Evolutionary conservation across 2,329 filamentous ascomycete species (phyloP).

Genomic region (Phialemonium atrogriseum): DNA sequence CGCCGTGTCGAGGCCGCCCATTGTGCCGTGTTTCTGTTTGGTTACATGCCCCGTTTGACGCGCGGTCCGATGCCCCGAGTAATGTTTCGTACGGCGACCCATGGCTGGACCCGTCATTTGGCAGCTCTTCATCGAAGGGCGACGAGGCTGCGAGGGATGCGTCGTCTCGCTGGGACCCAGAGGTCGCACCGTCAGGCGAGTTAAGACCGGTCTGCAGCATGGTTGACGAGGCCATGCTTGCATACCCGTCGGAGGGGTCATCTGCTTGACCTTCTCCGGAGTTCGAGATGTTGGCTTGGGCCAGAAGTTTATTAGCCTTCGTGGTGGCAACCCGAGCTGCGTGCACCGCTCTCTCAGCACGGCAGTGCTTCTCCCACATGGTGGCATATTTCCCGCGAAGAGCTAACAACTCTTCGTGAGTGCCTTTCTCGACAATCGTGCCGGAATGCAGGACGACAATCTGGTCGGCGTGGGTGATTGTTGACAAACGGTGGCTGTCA

Average conservation of each 20-base stretch:
- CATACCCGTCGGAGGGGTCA: slow-evolving; percentile 36
- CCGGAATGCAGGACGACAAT: slow-evolving; percentile 73
- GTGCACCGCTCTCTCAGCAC: slow-evolving; percentile 62
- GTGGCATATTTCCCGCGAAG: slow-evolving; percentile 66
- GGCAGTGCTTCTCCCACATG: slow-evolving; percentile 87
- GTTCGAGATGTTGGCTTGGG: slow-evolving; percentile 39
- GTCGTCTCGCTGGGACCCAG: slow-evolving; percentile 9
- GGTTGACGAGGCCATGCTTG: slow-evolving; percentile 35
- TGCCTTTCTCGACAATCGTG: slow-evolving; percentile 69
- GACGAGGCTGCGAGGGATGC: slow-evolving; percentile 11
- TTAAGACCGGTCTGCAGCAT: slow-evolving; percentile 27
- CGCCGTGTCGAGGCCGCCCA: no score
- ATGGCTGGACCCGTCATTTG: no score
- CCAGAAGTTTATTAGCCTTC: slow-evolving; percentile 35
- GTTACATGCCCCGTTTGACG: no score
- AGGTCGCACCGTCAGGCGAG: slow-evolving; percentile 19
- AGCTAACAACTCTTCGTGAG: slow-evolving; percentile 66
- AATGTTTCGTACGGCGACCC: no score
- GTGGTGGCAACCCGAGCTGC: slow-evolving; percentile 39
- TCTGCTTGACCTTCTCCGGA: slow-evolving; percentile 25
- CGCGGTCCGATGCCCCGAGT: no score
- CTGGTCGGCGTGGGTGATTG: slow-evolving; percentile 78
- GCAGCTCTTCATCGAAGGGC: no score
- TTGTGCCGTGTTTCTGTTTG: no score
- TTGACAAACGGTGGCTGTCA: slow-evolving; percentile 73